Conservation (phyloP, 345 rosid genomes). For the Salix caprea region DNA sequence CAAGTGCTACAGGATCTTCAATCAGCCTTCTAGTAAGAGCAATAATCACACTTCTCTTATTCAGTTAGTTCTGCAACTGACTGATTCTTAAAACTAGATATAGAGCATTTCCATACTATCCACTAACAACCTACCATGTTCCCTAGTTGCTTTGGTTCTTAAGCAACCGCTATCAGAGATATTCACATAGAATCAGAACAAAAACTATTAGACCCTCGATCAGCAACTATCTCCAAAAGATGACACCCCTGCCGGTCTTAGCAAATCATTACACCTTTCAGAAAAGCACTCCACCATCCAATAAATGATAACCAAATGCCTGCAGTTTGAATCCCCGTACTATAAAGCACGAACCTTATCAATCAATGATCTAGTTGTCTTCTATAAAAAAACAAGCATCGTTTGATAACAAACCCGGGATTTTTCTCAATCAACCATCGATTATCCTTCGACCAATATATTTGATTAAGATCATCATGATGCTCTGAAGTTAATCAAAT, state of each 20-base stretch:
- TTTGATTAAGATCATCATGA: background rate
- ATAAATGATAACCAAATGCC: background rate
- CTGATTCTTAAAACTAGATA: background rate
- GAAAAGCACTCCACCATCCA: background rate
- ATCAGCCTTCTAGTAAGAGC: conserved; percentile 6
- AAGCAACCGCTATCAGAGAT: background rate
- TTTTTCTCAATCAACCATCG: background rate
- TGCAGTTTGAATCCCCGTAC: background rate
- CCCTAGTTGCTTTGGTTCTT: background rate
- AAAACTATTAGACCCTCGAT: background rate
- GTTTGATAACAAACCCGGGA: background rate
- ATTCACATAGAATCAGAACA: background rate
- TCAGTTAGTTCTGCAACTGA: background rate
- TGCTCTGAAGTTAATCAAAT: conserved; percentile 1
- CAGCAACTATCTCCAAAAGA: background rate
- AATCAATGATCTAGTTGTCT: background rate
- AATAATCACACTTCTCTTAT: background rate
- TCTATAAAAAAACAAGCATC: conserved; percentile 10
- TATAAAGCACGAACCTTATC: background rate
- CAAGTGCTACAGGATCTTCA: background rate
- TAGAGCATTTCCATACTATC: background rate
- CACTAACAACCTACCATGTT: background rate
- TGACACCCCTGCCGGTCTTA: background rate
- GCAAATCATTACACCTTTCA: background rate
- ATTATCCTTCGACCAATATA: background rate